Conservation (phyloP, 2,329 filamentous ascomycete species). For the Aspergillus aculeatus region DNA sequence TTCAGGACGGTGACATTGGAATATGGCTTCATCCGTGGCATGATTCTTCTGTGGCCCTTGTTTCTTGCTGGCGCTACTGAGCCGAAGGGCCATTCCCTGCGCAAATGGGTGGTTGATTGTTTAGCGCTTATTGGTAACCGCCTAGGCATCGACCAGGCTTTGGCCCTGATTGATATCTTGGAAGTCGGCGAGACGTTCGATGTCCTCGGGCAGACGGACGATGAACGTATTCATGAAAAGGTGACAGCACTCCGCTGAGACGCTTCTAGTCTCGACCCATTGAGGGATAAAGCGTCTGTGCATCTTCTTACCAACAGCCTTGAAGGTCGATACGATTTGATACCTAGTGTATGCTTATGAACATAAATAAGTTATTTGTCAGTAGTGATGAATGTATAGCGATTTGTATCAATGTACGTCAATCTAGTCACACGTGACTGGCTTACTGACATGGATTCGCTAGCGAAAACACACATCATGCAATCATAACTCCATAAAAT, state of each 20-base stretch:
- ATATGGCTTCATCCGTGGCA: conserved; percentile 33
- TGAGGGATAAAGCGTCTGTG: background rate
- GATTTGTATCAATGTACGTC: too few relatives aligned
- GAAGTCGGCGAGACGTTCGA: conserved; percentile 28
- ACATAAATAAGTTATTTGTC: background rate
- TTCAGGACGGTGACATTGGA: conserved; percentile 17
- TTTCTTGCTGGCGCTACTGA: conserved; percentile 38
- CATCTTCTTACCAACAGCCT: background rate
- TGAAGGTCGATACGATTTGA: background rate
- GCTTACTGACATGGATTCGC: too few relatives aligned
- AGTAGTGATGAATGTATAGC: background rate
- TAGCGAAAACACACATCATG: too few relatives aligned
- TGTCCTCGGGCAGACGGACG: conserved; percentile 19
- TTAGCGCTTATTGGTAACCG: conserved; percentile 34
- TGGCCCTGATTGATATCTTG: conserved; percentile 36
- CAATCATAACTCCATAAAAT: too few relatives aligned
- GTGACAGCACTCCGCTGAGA: background rate
- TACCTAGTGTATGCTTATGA: background rate
- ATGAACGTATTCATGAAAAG: background rate
- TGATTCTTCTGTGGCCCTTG: conserved; percentile 40
- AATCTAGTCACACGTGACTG: too few relatives aligned
- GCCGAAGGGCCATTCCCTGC: conserved; percentile 24
- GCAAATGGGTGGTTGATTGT: conserved; percentile 34
- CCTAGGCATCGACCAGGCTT: conserved; percentile 40
- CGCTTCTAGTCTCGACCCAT: background rate